phyloP scores from a whole-genome alignment of 164 flowering plant species.

The Chimonanthus praecox region DNA sequence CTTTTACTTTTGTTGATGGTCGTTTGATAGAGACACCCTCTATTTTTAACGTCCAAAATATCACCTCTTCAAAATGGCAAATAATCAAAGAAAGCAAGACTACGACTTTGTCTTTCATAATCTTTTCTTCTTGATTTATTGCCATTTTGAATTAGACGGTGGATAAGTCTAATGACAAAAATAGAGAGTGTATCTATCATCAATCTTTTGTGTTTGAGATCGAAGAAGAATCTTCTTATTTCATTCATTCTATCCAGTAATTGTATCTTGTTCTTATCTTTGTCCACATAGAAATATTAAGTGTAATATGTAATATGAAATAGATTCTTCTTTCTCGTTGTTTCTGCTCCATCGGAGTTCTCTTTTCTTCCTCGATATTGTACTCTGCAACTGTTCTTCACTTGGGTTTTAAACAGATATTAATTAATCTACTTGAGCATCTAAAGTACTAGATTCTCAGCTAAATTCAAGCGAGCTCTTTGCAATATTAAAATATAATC shows the following conservation, averaged over 20 bases:
- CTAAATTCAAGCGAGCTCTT: not conserved
- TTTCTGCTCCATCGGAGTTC: not conserved
- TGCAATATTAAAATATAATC: not conserved
- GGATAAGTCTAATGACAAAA: too few species aligned
- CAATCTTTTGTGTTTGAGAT: too few species aligned
- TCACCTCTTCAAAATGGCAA: too few species aligned
- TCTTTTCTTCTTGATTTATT: too few species aligned
- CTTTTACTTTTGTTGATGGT: not conserved
- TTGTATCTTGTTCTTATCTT: not conserved
- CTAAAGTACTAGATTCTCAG: not conserved
- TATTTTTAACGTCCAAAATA: too few species aligned
- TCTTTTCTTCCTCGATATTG: not conserved
- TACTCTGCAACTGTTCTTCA: not conserved
- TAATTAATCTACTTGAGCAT: not conserved
- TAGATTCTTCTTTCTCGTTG: not conserved
- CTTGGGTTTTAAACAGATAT: not conserved
- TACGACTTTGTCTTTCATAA: too few species aligned
- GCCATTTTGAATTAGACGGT: too few species aligned
- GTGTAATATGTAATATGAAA: slow-evolving; percentile 1
- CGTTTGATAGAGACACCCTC: not conserved
- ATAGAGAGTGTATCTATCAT: too few species aligned
- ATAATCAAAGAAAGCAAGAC: too few species aligned
- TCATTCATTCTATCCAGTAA: slow-evolving; percentile 1
- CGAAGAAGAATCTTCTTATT: not conserved
- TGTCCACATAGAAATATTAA: not conserved